Evolutionary conservation across 2,329 filamentous ascomycete genomes (phyloP).

Genomic region (Claviceps maximensis): DNA sequence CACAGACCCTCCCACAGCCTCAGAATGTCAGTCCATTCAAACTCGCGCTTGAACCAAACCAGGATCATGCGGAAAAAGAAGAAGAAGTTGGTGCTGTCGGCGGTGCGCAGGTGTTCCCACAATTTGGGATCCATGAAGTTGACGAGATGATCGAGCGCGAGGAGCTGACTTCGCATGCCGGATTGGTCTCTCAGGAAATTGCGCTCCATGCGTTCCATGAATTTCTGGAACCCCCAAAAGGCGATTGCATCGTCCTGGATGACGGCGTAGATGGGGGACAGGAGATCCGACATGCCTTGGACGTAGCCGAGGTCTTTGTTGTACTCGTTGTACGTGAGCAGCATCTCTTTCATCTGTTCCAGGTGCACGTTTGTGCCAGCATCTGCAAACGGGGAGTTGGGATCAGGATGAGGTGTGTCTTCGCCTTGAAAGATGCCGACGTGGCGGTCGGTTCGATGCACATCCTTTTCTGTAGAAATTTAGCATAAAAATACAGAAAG

Average conservation of each 20-base stretch:
- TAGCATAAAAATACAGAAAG: conserved; percentile 5
- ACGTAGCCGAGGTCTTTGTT: conserved; percentile 94
- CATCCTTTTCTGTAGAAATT: conserved; percentile 72
- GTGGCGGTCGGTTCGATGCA: conserved; percentile 88
- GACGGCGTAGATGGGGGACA: conserved; percentile 91
- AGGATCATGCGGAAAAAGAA: conserved; percentile 99
- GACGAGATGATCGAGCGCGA: conserved; percentile 85
- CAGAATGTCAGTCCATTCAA: conserved; percentile 75
- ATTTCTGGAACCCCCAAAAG: conserved; percentile 91
- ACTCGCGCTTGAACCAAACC: conserved; percentile 98
- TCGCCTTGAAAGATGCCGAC: conserved; percentile 94
- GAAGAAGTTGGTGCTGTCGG: conserved; percentile 97
- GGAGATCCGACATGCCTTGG: conserved; percentile 94
- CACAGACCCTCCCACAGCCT: conserved; percentile 86
- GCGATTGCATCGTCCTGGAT: conserved; percentile 94
- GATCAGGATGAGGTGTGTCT: conserved; percentile 92
- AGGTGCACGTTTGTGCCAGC: conserved; percentile 92
- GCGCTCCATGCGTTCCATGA: conserved; percentile 96
- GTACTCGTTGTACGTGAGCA: conserved; percentile 96
- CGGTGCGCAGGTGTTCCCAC: conserved; percentile 75
- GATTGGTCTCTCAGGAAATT: conserved; percentile 94
- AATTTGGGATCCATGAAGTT: conserved; percentile 94
- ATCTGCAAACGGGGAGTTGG: conserved; percentile 85
- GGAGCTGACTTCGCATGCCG: conserved; percentile 85
- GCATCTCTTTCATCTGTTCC: conserved; percentile 98